Conservation (phyloP, 306 rosid genomes). For the Fagus crenata region DNA sequence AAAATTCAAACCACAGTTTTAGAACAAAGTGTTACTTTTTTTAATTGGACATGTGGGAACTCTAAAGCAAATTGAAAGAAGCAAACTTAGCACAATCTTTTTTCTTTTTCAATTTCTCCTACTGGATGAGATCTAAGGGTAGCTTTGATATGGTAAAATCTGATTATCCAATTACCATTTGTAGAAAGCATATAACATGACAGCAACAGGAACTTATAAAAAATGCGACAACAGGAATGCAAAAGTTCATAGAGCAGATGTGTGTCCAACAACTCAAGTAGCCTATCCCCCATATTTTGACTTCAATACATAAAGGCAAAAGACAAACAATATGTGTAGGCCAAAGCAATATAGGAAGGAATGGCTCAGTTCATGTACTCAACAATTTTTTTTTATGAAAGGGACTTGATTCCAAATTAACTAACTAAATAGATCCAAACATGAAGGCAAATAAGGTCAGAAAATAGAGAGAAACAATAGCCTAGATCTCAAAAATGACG, state of each 20-base stretch:
- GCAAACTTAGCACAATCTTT: background rate
- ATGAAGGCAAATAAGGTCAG: background rate
- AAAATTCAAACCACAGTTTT: background rate
- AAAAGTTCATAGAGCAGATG: background rate
- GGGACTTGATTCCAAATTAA: background rate
- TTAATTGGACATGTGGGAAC: slow-evolving; percentile 2
- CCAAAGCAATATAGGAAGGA: background rate
- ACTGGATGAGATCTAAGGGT: background rate
- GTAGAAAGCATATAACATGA: background rate
- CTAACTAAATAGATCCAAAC: background rate
- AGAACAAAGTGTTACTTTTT: background rate
- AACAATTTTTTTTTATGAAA: background rate
- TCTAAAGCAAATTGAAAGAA: slow-evolving; percentile 1
- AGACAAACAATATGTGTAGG: background rate
- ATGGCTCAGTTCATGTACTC: background rate
- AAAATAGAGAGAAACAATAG: background rate
- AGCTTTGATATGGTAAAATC: background rate
- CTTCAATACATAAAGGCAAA: background rate
- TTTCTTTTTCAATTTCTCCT: background rate
- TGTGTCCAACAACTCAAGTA: background rate
- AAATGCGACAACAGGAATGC: background rate
- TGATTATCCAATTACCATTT: background rate
- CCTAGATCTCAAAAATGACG: background rate
- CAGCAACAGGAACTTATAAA: background rate
- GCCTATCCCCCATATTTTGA: slow-evolving; percentile 1